Evolutionary conservation across 441 rosid genomes (phyloP), one percentile per base, ranked within the genome.

Genomic region (Brassica balearica): DNA sequence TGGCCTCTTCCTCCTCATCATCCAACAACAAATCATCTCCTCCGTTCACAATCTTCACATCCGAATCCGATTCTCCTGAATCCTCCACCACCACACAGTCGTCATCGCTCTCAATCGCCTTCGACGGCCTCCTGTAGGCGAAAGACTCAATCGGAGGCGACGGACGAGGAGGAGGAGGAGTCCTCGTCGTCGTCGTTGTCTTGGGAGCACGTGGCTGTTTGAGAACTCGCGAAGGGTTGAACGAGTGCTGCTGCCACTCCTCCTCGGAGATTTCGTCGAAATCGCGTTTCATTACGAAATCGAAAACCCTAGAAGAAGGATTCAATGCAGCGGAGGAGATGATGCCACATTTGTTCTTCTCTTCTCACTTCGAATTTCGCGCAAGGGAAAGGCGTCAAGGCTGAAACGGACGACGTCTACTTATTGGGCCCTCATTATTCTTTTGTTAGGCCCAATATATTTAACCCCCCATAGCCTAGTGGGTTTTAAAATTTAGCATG

Each of bases 231-330:
- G 97, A 93, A 25, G 99, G 85, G 80, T 90, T 86, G 84, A 93
- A 95, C 36, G 91, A 85, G 85, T 87, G 91, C 22, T 83, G 77
- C 11, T 84, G 86, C 99, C 98, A 95, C 81, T 93, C 97, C 43
- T 91, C 97, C 74, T 93, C 98, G 23, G 99, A 86, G 87, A 92
- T 92, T 84, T 95, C 97, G 17, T 85, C 83, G 83, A 90, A 90
- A 46, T 60, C 90, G 68, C 97, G 97, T 85, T 92, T 95, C 99
- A 92, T 82, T 6, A 38, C 29, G 43, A n/a, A 63, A 65, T 58
- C 29, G 81, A 65, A 72, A 78, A 72, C 69, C 77, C 81, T 78
- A 78, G 64, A 71, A 78, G 69, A 71, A 19, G 41, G 51, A 71
- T 77, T 72, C 48, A 71, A 77, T 72, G 78, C 25, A 51, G 73